These are phyloP conservation scores for Tetracladium setigerum DNA, from an alignment of 495 filamentous ascomycete genomes.

Conservation along the genomic window DNA sequence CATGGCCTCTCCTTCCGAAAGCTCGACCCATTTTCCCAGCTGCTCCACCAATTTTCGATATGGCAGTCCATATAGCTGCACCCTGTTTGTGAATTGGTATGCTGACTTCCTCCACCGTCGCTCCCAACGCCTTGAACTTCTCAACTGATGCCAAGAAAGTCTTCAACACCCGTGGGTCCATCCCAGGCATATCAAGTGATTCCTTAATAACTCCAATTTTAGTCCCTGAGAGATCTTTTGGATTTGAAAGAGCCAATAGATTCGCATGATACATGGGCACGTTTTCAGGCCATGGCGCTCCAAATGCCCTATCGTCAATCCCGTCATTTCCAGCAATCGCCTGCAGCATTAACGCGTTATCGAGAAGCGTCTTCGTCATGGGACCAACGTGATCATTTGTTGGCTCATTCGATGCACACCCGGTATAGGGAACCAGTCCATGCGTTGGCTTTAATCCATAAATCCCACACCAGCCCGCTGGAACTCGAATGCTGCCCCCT, in stretches of 20 bases:
- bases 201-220: slow-evolving; percentile 41
- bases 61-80: slow-evolving; percentile 40
- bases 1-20: slow-evolving; percentile 15
- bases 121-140: slow-evolving; percentile 37
- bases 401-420: slow-evolving; percentile 30
- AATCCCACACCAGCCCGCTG: slow-evolving; percentile 32
- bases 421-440: slow-evolving; percentile 40
- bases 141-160: slow-evolving; percentile 33
- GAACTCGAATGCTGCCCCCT: slow-evolving; percentile 45
- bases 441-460: slow-evolving; percentile 36
- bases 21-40: slow-evolving; percentile 15
- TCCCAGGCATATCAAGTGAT: slow-evolving; percentile 28
- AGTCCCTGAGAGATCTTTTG: slow-evolving; percentile 27
- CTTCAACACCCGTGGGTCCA: slow-evolving; percentile 31
- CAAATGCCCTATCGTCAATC: slow-evolving; percentile 37
- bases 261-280: slow-evolving; percentile 28
- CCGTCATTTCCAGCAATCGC: slow-evolving; percentile 42
- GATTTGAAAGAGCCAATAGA: slow-evolving; percentile 25
- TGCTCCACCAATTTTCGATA: slow-evolving; percentile 16
- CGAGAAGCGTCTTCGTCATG: slow-evolving; percentile 33
- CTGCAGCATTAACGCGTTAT: slow-evolving; percentile 38
- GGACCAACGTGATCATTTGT: slow-evolving; percentile 34
- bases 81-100: slow-evolving; percentile 42
- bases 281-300: slow-evolving; percentile 22
- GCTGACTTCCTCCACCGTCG: slow-evolving; percentile 39